Evolutionary conservation across 2,329 filamentous ascomycete genomes (phyloP).

Genomic region (Penicillium sp.): DNA sequence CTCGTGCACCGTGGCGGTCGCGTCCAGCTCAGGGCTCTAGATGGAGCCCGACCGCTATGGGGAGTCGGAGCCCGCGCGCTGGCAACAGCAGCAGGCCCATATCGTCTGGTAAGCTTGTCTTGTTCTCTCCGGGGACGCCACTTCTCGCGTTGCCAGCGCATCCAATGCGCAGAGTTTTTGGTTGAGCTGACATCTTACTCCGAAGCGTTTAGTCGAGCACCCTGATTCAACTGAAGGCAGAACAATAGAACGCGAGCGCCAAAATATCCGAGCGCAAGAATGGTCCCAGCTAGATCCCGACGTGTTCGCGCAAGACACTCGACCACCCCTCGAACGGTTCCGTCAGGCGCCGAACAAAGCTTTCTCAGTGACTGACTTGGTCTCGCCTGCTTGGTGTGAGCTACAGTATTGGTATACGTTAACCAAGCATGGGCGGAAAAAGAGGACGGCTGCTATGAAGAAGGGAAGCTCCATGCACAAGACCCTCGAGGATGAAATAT

Average conservation of each 20-base stretch:
- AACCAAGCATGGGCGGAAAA: slow-evolving; percentile 73
- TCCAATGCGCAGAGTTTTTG: neutral
- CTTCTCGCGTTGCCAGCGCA: neutral
- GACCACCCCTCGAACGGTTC: slow-evolving; percentile 74
- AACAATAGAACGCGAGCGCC: slow-evolving; percentile 33
- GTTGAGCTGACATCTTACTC: slow-evolving; percentile 57
- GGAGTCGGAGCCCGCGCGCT: slow-evolving; percentile 29
- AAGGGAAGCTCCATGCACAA: slow-evolving; percentile 79
- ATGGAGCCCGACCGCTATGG: slow-evolving; percentile 20
- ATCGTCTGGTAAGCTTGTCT: slow-evolving; percentile 34
- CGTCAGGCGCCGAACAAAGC: slow-evolving; percentile 75
- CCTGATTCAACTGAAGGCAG: slow-evolving; percentile 39
- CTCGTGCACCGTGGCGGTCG: slow-evolving; percentile 31
- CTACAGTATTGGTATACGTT: slow-evolving; percentile 89
- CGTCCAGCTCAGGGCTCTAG: slow-evolving; percentile 18
- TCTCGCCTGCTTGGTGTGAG: slow-evolving; percentile 93
- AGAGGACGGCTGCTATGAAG: slow-evolving; percentile 79
- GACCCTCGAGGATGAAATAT: slow-evolving; percentile 80
- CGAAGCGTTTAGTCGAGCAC: slow-evolving; percentile 64
- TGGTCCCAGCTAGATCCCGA: slow-evolving; percentile 24
- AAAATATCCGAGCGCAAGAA: slow-evolving; percentile 27
- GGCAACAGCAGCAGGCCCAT: slow-evolving; percentile 26
- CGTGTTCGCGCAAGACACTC: slow-evolving; percentile 42
- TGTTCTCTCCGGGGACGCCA: slow-evolving; percentile 34
- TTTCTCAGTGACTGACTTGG: slow-evolving; percentile 83